These are phyloP conservation scores for Mesostigma viride DNA, from an alignment of 139 green algal genomes.

Conservation along the genomic window DNA sequence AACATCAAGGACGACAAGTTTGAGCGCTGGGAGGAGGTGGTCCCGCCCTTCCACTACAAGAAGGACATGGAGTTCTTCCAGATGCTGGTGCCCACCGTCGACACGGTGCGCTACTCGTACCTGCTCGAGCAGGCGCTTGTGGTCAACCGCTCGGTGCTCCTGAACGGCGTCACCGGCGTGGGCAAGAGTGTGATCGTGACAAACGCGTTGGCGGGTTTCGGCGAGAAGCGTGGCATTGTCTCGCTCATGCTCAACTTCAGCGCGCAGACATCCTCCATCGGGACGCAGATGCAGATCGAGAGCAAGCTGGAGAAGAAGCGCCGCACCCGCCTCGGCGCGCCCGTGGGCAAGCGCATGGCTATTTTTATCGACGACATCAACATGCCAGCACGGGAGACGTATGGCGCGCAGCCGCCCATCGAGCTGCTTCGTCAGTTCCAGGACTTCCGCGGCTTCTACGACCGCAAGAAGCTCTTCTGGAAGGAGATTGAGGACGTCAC, in stretches of 20 bases:
- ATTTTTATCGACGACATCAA: constrained; percentile 86
- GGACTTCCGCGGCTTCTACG: constrained; percentile 66
- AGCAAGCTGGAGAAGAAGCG: constrained; percentile 72
- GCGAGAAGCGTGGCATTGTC: constrained; percentile 38
- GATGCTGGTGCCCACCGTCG: constrained; percentile 64
- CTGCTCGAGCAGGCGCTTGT: constrained; percentile 52
- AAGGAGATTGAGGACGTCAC: constrained; percentile 64
- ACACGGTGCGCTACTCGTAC: constrained; percentile 57
- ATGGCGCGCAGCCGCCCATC: constrained; percentile 68
- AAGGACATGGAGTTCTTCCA: constrained; percentile 62
- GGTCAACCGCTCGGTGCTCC: constrained; percentile 54
- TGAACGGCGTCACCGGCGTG: constrained; percentile 61
- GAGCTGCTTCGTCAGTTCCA: constrained; percentile 77
- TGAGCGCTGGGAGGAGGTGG: constrained; percentile 47
- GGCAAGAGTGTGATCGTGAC: constrained; percentile 63
- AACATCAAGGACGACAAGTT: constrained; percentile 36
- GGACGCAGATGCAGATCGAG: constrained; percentile 65
- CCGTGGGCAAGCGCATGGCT: constrained; percentile 58
- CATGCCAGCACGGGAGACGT: constrained; percentile 69
- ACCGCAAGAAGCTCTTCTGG: constrained; percentile 74
- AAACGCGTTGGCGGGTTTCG: constrained; percentile 40
- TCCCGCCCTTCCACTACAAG: constrained; percentile 58
- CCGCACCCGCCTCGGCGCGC: constrained; percentile 59
- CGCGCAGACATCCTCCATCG: constrained; percentile 59
- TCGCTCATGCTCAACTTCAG: constrained; percentile 66